Evolutionary conservation across 208 protist species (phyloP).

Genomic region (Wallacemonas sp.): DNA sequence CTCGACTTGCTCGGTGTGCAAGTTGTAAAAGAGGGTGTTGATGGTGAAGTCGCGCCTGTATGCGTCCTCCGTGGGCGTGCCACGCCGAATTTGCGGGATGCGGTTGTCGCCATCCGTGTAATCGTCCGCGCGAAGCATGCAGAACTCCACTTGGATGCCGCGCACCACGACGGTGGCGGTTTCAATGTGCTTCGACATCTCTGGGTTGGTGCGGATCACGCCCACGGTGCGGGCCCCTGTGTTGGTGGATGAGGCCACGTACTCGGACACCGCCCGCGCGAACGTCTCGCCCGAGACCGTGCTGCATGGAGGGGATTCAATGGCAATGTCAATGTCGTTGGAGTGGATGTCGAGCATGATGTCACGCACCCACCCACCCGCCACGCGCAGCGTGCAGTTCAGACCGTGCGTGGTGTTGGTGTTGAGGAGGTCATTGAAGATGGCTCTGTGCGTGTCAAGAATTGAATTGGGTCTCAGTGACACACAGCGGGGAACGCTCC

Average conservation of each 20-base stretch:
- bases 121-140: slow-evolving; percentile 94
- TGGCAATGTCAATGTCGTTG: slow-evolving; percentile 98
- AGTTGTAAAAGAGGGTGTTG: slow-evolving; percentile 99
- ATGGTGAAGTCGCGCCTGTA: slow-evolving; percentile 98
- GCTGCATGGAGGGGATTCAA: slow-evolving; percentile 72
- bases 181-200: slow-evolving; percentile 98
- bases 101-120: slow-evolving; percentile 88
- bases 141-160: slow-evolving; percentile 95
- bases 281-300: slow-evolving; percentile 89
- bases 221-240: slow-evolving; percentile 69
- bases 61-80: slow-evolving; percentile 94
- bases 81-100: slow-evolving; percentile 90
- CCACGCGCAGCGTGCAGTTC: slow-evolving; percentile 82
- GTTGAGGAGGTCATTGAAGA: slow-evolving; percentile 84
- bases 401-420: slow-evolving; percentile 70
- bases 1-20: slow-evolving; percentile 94
- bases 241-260: slow-evolving; percentile 52
- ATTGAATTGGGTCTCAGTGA: slow-evolving; percentile 47
- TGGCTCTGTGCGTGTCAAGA: slow-evolving; percentile 55
- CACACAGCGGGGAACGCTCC: slow-evolving; percentile 31
- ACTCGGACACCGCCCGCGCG: slow-evolving; percentile 81
- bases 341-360: slow-evolving; percentile 88
- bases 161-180: slow-evolving; percentile 94
- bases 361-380: slow-evolving; percentile 99
- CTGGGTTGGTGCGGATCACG: slow-evolving; percentile 96